These are phyloP conservation scores for Paxillus ammoniavirescens DNA, from an alignment of 768 basidiomycete species.

Conservation along the genomic window DNA sequence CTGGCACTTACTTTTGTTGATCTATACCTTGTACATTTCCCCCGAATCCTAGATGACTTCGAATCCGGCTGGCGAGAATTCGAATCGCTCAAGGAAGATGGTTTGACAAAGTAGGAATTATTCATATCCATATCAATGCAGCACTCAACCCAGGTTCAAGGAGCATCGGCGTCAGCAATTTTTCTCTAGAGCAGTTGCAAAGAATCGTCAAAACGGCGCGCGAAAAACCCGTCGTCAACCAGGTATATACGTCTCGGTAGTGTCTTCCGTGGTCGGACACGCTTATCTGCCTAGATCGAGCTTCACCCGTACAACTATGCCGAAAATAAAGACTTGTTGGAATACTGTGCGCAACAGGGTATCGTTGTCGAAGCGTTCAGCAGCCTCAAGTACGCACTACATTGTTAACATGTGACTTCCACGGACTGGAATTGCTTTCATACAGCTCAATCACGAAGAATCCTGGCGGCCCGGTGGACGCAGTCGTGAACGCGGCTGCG, in stretches of 20 bases:
- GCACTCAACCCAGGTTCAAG: conserved; percentile 33
- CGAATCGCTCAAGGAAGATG: conserved; percentile 49
- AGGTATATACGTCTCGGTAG: conserved; percentile 41
- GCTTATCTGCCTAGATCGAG: conserved; percentile 46
- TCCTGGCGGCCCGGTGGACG: conserved; percentile 67
- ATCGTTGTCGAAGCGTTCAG: conserved; percentile 67
- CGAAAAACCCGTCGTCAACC: conserved; percentile 68
- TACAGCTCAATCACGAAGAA: conserved; percentile 54
- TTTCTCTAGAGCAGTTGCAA: conserved; percentile 51
- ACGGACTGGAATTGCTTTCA: conserved; percentile 3
- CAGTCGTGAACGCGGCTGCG: conserved; percentile 50
- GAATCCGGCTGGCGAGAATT: conserved; percentile 53
- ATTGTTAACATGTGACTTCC: conserved; percentile 26
- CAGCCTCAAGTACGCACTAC: conserved; percentile 46
- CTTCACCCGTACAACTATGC: conserved; percentile 74
- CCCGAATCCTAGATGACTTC: conserved; percentile 33
- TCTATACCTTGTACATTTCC: conserved; percentile 67
- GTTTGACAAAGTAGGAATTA: conserved; percentile 25
- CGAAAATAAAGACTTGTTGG: conserved; percentile 53
- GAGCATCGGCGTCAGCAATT: conserved; percentile 77
- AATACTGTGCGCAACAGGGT: conserved; percentile 51
- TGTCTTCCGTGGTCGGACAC: neutral
- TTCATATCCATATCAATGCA: neutral
- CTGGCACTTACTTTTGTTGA: conserved; percentile 62
- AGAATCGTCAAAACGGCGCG: conserved; percentile 47